Conservation (phyloP, 345 rosid species). For the Salix arbutifolia region DNA sequence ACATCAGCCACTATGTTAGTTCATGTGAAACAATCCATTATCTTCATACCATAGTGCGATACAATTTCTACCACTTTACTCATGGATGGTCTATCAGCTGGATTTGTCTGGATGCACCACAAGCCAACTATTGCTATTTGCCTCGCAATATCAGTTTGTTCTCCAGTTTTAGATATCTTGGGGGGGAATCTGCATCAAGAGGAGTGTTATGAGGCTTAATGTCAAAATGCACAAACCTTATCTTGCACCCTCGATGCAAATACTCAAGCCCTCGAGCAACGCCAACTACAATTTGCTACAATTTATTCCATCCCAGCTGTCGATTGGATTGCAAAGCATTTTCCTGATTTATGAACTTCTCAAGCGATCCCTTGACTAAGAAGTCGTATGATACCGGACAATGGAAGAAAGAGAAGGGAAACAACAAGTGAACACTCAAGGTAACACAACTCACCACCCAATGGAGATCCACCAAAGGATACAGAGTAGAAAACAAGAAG, state of each 20-base stretch:
- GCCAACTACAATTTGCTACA: not conserved
- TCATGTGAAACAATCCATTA: not conserved
- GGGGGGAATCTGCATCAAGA: not conserved
- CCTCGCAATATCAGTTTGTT: not conserved
- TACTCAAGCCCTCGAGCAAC: constrained; percentile 10
- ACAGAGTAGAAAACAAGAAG: too few species aligned
- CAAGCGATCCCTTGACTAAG: constrained; percentile 8
- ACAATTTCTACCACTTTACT: constrained; percentile 28
- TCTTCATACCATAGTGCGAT: not conserved
- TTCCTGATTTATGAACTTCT: not conserved
- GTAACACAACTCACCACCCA: too few species aligned
- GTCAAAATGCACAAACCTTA: constrained; percentile 9
- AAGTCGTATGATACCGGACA: too few species aligned
- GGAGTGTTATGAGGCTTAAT: constrained; percentile 2
- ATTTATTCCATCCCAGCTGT: constrained; percentile 1
- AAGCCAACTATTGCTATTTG: not conserved
- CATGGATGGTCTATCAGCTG: constrained; percentile 26
- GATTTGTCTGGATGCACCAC: constrained; percentile 37
- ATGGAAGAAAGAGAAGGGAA: too few species aligned
- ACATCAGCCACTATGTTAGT: not conserved
- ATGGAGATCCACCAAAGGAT: too few species aligned
- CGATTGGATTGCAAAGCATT: not conserved
- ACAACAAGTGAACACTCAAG: too few species aligned
- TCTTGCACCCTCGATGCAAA: constrained; percentile 10
- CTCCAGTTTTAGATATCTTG: not conserved